Conservation (phyloP, 495 filamentous ascomycete genomes). For the Neurospora cerealis region DNA sequence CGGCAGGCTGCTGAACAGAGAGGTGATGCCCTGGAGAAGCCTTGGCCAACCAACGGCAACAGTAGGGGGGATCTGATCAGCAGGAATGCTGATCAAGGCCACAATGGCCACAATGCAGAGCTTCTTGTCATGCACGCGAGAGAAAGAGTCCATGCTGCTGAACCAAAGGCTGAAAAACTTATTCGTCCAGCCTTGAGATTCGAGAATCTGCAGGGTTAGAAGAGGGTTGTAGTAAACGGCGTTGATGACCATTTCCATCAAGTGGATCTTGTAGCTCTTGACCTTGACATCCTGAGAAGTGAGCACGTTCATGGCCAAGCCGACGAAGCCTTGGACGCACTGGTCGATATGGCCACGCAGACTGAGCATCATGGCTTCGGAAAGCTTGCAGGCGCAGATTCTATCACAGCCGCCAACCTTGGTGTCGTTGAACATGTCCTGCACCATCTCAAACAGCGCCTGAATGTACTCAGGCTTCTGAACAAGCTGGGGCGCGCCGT, state of each 20-base stretch:
- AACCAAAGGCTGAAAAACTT: slow-evolving; percentile 99
- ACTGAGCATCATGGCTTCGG: slow-evolving; percentile 93
- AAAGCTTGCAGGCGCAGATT: slow-evolving; percentile 98
- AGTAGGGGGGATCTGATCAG: slow-evolving; percentile 70
- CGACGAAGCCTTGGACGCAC: slow-evolving; percentile 76
- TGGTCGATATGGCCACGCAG: slow-evolving; percentile 83
- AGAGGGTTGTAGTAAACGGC: slow-evolving; percentile 92
- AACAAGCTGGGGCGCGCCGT: slow-evolving; percentile 67
- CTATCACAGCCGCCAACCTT: slow-evolving; percentile 87
- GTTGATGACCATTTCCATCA: slow-evolving; percentile 99
- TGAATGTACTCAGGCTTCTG: slow-evolving; percentile 79
- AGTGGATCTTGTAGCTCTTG: slow-evolving; percentile 86
- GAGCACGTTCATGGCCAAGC: slow-evolving; percentile 77
- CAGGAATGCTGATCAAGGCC: slow-evolving; percentile 62
- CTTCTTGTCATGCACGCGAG: slow-evolving; percentile 95
- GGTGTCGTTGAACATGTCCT: slow-evolving; percentile 59
- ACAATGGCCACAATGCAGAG: slow-evolving; percentile 90
- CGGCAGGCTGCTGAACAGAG: slow-evolving; percentile 85
- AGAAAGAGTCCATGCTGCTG: slow-evolving; percentile 87
- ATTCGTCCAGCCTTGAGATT: slow-evolving; percentile 93
- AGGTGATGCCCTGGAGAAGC: slow-evolving; percentile 79
- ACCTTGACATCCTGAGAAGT: slow-evolving; percentile 58
- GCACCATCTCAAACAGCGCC: slow-evolving; percentile 75
- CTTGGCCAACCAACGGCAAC: slow-evolving; percentile 97
- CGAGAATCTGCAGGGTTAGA: slow-evolving; percentile 72